These are phyloP conservation scores for Naganishia vaughanmartiniae DNA, from an alignment of 768 basidiomycete species.

Conservation along the genomic window DNA sequence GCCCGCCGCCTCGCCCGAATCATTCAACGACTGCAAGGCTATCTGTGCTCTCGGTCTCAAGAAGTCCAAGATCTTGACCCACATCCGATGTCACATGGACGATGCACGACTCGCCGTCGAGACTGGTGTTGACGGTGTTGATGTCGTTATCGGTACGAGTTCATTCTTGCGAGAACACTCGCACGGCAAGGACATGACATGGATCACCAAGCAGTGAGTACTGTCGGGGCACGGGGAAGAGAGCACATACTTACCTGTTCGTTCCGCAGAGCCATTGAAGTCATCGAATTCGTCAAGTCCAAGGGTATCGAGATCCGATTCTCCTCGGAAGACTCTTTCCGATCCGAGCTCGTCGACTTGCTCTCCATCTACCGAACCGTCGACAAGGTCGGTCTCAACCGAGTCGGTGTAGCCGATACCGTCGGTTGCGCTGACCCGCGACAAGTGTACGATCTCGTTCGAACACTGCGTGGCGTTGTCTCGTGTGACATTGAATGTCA, in stretches of 20 bases:
- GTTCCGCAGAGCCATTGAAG: slow-evolving; percentile 71
- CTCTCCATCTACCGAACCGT: slow-evolving; percentile 98
- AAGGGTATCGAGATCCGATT: slow-evolving; percentile 99
- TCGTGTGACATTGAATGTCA: slow-evolving; percentile 97
- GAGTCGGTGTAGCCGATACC: slow-evolving; percentile 98
- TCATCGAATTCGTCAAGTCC: slow-evolving; percentile 98
- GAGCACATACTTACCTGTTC: slow-evolving; percentile 13
- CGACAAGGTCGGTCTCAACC: slow-evolving; percentile 97
- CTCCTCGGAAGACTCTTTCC: slow-evolving; percentile 99
- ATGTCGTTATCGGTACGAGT: slow-evolving; percentile 97
- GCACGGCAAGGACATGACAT: slow-evolving; percentile 99
- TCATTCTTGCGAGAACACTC: slow-evolving; percentile 99
- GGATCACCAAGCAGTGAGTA: slow-evolving; percentile 76
- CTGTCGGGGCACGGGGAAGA: background rate
- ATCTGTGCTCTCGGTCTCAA: slow-evolving; percentile 98
- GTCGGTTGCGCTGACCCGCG: slow-evolving; percentile 98
- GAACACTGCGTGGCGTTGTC: slow-evolving; percentile 93
- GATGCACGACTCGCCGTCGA: slow-evolving; percentile 97
- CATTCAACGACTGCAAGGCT: slow-evolving; percentile 86
- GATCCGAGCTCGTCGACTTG: slow-evolving; percentile 97
- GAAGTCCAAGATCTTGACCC: slow-evolving; percentile 76
- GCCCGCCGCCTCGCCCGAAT: slow-evolving; percentile 94
- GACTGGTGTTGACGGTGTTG: slow-evolving; percentile 97
- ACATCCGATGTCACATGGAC: slow-evolving; percentile 99
- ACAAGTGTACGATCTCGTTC: slow-evolving; percentile 96